Base-by-base conservation (phyloP, 805 yeast species). In the Candida pseudoglaebosa region DNA sequence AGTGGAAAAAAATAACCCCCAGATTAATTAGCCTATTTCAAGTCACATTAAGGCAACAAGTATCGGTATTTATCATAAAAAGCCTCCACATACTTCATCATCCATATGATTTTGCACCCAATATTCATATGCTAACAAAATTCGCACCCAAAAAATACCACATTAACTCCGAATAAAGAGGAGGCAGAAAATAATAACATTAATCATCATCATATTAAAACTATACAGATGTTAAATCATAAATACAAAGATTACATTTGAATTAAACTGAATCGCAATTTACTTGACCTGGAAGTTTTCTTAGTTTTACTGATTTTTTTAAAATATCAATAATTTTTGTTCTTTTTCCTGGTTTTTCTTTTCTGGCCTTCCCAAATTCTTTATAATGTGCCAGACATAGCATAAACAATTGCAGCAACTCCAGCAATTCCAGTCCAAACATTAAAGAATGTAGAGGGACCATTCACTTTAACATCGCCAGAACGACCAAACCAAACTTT, bases 401-500 rank as follows among this genome's bases (percentile, higher is more conserved):
- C 40, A 36, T 55, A 58, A 4, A 54, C 42, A 43, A 65, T 49
- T 14, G 53, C 44, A 10, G 61, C 56, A 19, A 59, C 39, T 19
- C 69, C 70, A 10, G 62, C 55, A 15, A 58, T 38, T 5, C 57
- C 53, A 32, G 54, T 57, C 63, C 65, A 67, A 19, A 52, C 31
- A 15, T 53, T 49, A 56, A 59, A 68, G 28, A 62, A 37, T 14
- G 45, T 14, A 20, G 53, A 48, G 14, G 73, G 73, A 3, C 72
- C 72, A 10, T 37, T 35, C 10, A 56, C 41, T 4, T 31, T 46
- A 9, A 69, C 73, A 37, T 68, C 48, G 14, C 69, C 71, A 9
- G 45, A 42, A 42, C 71, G 58, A 12, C 50, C 57, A 39, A 69
- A 69, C 72, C 73, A 69, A 13, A 61, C 64, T 3, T 46, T 49